Percentiles rank a stretch among this genome's conserved stretches.
These are phyloP conservation scores for Stenocarpella maydis DNA, from an alignment of 2,329 filamentous ascomycete genomes.

Conservation along the genomic window DNA sequence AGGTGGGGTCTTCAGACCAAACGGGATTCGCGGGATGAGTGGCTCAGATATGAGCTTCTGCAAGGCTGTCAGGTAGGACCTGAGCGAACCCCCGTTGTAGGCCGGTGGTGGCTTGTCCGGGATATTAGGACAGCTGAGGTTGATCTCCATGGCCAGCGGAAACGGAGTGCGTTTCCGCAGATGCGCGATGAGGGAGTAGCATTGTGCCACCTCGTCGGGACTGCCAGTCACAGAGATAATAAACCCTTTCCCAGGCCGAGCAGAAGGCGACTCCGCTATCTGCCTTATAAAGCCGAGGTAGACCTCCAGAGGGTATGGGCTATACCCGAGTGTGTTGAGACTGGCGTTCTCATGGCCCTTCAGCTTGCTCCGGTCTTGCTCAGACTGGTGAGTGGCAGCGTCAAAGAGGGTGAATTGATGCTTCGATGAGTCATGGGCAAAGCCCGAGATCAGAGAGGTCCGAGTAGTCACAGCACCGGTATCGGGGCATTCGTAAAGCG, in stretches of 20 bases:
- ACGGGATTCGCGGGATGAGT: constrained; percentile 43
- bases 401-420: constrained; percentile 76
- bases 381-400: constrained; percentile 39
- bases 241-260: constrained; percentile 60
- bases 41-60: constrained; percentile 12
- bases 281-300: constrained; percentile 67
- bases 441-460: constrained; percentile 72
- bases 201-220: constrained; percentile 62
- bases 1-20: constrained; percentile 78
- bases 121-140: constrained; percentile 83
- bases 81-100: constrained; percentile 63
- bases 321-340: constrained; percentile 80
- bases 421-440: constrained; percentile 64
- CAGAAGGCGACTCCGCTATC: constrained; percentile 46
- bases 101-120: constrained; percentile 73
- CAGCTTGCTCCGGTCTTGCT: constrained; percentile 28
- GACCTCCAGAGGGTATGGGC: constrained; percentile 64
- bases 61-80: constrained; percentile 62
- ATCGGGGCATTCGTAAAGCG: constrained; percentile 66
- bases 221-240: constrained; percentile 77
- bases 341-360: constrained; percentile 49
- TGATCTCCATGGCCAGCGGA: constrained; percentile 75
- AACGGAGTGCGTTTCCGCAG: constrained; percentile 50
- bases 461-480: constrained; percentile 80
- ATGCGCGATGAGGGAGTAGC: constrained; percentile 59